Conservation (phyloP, 2,329 filamentous ascomycete genomes). For the Amauroascus verrucosus region DNA sequence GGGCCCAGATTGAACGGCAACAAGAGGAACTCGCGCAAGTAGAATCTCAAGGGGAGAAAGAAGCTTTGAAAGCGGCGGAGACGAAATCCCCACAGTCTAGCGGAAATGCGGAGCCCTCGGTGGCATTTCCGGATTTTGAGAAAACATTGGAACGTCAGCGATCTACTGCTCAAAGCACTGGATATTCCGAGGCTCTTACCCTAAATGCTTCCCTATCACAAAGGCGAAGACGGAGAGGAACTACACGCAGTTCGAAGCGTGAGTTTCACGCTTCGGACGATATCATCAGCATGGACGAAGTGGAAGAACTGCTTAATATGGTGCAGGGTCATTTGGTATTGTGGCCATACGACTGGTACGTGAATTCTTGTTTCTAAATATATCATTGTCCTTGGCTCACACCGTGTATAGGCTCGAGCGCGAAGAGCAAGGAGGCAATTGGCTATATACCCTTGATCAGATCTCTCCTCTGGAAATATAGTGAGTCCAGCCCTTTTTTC, state of each 20-base stretch:
- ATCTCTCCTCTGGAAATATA: constrained; percentile 96
- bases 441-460: constrained; percentile 93
- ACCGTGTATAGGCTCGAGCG: constrained; percentile 53
- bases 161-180: constrained; percentile 25
- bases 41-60: constrained; percentile 38
- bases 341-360: constrained; percentile 86
- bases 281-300: constrained; percentile 61
- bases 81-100: constrained; percentile 20
- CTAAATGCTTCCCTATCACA: constrained; percentile 27
- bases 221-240: constrained; percentile 35
- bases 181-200: constrained; percentile 34
- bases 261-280: constrained; percentile 55
- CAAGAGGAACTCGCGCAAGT: constrained; percentile 24
- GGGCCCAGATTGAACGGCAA: constrained; percentile 27
- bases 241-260: constrained; percentile 38
- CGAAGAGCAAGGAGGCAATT: constrained; percentile 87
- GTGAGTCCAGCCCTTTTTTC: constrained; percentile 24
- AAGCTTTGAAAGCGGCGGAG: constrained; percentile 25
- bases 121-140: constrained; percentile 18
- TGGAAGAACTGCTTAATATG: constrained; percentile 69
- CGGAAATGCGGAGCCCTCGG: constrained; percentile 20
- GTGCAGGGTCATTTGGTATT: constrained; percentile 81
- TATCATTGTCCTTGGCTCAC: not conserved
- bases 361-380: constrained; percentile 11
- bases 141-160: constrained; percentile 26